Evolutionary conservation across 768 basidiomycete species (phyloP).

Genomic region (Agrocybe chaxingu): DNA sequence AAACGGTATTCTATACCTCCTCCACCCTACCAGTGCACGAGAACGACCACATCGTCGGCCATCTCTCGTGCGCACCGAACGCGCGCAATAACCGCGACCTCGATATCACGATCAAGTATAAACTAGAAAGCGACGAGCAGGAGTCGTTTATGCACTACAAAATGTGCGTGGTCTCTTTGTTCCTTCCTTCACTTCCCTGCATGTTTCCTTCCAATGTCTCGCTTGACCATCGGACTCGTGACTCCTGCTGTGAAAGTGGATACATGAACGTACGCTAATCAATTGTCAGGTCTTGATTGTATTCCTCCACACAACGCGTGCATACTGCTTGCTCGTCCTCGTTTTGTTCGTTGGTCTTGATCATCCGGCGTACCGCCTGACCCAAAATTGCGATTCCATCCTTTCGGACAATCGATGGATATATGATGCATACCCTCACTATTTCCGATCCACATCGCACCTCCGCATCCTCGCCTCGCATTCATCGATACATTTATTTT

Average conservation of each 20-base stretch:
- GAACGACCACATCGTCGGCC: conserved; percentile 73
- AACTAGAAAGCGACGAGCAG: conserved; percentile 34
- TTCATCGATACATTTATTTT: too few species aligned
- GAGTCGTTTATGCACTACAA: conserved; percentile 59
- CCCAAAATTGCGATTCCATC: too few species aligned
- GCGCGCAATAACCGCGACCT: conserved; percentile 91
- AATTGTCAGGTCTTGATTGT: conserved; percentile 71
- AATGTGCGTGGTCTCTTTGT: conserved; percentile 67
- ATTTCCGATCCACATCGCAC: too few species aligned
- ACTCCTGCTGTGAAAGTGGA: neutral
- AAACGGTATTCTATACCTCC: conserved; percentile 98
- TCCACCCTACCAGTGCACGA: conserved; percentile 65
- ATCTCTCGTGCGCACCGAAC: conserved; percentile 82
- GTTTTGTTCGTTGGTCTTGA: neutral
- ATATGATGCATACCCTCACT: too few species aligned
- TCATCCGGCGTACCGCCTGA: too few species aligned
- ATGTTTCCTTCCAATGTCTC: conserved; percentile 9
- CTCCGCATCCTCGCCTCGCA: too few species aligned
- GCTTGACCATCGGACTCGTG: neutral
- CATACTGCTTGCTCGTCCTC: conserved; percentile 1
- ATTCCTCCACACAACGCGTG: conserved; percentile 7
- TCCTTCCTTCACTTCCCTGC: conserved; percentile 14
- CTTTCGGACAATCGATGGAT: too few species aligned
- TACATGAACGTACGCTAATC: conserved; percentile 52
- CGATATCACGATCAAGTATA: conserved; percentile 83